Evolutionary conservation across 139 green algal species (phyloP).

Genomic region (Raphidocelis subcapitata): DNA sequence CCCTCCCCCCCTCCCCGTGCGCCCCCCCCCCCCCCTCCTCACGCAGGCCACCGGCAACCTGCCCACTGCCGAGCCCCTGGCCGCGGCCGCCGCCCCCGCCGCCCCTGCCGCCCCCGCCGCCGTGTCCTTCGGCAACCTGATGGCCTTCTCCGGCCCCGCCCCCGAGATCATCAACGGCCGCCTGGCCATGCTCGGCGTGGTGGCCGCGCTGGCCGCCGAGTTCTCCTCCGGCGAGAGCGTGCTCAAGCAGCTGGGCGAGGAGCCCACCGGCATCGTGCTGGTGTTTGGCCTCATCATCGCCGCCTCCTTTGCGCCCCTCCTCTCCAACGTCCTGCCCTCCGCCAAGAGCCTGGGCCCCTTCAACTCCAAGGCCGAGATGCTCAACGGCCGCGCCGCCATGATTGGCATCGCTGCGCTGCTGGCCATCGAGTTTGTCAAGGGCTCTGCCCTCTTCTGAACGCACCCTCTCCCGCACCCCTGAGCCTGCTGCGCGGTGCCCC

Average conservation of each 20-base stretch:
- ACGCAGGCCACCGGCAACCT: no score
- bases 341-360: not conserved
- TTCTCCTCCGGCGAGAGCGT: constrained; percentile 41
- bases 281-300: constrained; percentile 35
- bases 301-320: constrained; percentile 48
- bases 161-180: constrained; percentile 63
- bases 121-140: no score
- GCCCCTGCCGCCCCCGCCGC: no score
- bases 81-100: no score
- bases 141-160: not conserved
- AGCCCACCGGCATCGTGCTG: constrained; percentile 23
- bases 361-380: no score
- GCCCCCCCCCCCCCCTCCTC: no score
- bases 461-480: no score
- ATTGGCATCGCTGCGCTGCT: constrained; percentile 34
- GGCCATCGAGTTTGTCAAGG: constrained; percentile 40
- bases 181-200: constrained; percentile 70
- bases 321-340: constrained; percentile 14
- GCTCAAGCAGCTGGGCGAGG: constrained; percentile 43
- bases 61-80: no score
- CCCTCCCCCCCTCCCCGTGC: no score
- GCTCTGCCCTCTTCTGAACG: constrained; percentile 43
- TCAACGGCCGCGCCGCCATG: no score
- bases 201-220: constrained; percentile 60
- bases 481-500: no score